A percentile compares a stretch with the other conserved stretches of the same genome.
These are phyloP conservation scores for Ceratocystis cubensis DNA, from an alignment of 2,329 filamentous ascomycete species.

Conservation along the genomic window DNA sequence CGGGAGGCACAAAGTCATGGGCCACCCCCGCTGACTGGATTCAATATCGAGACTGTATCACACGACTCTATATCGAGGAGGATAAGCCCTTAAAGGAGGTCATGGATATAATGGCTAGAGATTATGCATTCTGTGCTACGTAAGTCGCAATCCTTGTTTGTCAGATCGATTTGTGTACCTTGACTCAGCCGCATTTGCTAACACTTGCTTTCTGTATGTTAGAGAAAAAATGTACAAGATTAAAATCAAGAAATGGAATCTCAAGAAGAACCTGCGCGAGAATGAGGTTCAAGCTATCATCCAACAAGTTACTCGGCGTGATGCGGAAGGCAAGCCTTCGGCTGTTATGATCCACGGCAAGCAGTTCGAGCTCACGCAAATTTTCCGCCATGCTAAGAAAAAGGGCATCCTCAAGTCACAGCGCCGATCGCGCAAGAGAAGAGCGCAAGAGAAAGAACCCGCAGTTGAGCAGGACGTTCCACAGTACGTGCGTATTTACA, in stretches of 20 bases:
- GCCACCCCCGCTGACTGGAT: constrained; percentile 20
- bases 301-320: constrained; percentile 17
- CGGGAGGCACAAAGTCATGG: constrained; percentile 17
- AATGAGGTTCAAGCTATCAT: constrained; percentile 20
- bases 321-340: constrained; percentile 17
- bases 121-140: constrained; percentile 19
- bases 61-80: constrained; percentile 19
- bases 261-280: constrained; percentile 20
- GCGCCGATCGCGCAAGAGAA: constrained; percentile 19
- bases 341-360: constrained; percentile 20
- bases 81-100: constrained; percentile 21
- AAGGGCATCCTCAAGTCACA: constrained; percentile 20
- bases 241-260: constrained; percentile 21
- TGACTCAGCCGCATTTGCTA: neutral
- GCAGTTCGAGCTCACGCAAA: constrained; percentile 19
- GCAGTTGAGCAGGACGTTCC: constrained; percentile 15
- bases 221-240: constrained; percentile 22
- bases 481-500: constrained; percentile 19
- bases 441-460: constrained; percentile 11
- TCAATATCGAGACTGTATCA: constrained; percentile 18
- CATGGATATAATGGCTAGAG: constrained; percentile 20
- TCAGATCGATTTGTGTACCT: neutral
- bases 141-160: constrained; percentile 12
- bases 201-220: neutral
- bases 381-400: constrained; percentile 20